phyloP scores from a whole-genome alignment of 2,329 filamentous ascomycete genomes.

The Penicillium psychrosexuale region DNA sequence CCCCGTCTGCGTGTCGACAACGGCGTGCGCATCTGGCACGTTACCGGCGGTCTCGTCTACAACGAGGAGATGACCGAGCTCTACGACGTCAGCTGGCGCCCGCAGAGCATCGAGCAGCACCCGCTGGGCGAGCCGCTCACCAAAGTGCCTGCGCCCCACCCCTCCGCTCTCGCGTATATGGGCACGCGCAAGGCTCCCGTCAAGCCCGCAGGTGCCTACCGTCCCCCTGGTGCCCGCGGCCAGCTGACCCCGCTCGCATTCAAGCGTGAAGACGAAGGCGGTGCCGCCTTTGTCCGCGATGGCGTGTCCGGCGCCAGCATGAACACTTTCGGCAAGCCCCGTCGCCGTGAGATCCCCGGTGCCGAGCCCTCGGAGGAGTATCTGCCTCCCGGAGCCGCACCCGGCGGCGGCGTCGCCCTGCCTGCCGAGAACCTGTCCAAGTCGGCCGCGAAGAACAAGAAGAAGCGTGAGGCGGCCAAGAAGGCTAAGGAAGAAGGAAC shows the following conservation, averaged over 20 bases:
- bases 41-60: slow-evolving; percentile 85
- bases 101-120: slow-evolving; percentile 62
- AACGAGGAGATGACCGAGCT: slow-evolving; percentile 92
- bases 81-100: slow-evolving; percentile 87
- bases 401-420: slow-evolving; percentile 63
- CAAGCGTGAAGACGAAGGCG: slow-evolving; percentile 96
- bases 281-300: slow-evolving; percentile 80
- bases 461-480: slow-evolving; percentile 94
- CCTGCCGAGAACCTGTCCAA: slow-evolving; percentile 73
- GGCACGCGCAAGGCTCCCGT: slow-evolving; percentile 88
- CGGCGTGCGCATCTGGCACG: slow-evolving; percentile 91
- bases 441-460: slow-evolving; percentile 92
- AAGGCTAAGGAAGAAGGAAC: slow-evolving; percentile 65
- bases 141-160: slow-evolving; percentile 72
- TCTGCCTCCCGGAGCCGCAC: slow-evolving; percentile 65
- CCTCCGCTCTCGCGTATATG: slow-evolving; percentile 77
- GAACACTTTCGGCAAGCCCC: slow-evolving; percentile 76
- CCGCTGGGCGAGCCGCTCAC: slow-evolving; percentile 68
- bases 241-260: slow-evolving; percentile 87
- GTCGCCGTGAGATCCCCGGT: slow-evolving; percentile 78
- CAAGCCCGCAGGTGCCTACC: slow-evolving; percentile 95
- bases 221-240: slow-evolving; percentile 88
- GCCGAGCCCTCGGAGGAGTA: slow-evolving; percentile 69
- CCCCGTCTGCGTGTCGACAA: slow-evolving; percentile 95
- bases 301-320: slow-evolving; percentile 61